Evolutionary conservation across 2,329 filamentous ascomycete genomes (phyloP).

Genomic region (Verticillium klebahnii): DNA sequence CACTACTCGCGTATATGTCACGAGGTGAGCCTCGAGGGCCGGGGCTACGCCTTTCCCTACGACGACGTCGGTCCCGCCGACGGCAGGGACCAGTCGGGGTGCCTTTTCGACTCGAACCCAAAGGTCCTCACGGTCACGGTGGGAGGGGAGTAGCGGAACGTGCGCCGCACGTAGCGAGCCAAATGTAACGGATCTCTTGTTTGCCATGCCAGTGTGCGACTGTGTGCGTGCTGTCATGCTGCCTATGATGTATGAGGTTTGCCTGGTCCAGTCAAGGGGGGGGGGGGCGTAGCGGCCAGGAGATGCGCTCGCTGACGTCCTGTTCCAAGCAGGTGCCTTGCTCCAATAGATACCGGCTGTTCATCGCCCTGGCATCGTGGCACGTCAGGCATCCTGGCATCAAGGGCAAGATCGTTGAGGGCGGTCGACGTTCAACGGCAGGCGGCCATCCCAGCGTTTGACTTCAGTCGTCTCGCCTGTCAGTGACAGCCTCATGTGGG

Average conservation of each 20-base stretch:
- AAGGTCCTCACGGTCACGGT: constrained; percentile 51
- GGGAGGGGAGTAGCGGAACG: constrained; percentile 31
- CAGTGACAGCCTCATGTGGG: no score
- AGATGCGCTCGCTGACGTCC: no score
- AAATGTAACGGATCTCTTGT: not conserved
- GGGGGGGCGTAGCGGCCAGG: no score
- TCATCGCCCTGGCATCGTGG: no score
- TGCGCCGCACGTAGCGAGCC: not conserved
- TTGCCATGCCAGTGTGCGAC: not conserved
- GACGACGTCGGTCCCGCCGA: constrained; percentile 60
- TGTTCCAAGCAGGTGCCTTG: no score
- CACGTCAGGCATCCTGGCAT: no score
- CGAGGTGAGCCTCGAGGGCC: constrained; percentile 50
- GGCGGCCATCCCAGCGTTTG: no score
- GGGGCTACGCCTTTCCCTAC: constrained; percentile 68
- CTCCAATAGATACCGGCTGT: no score
- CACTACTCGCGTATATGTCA: constrained; percentile 65
- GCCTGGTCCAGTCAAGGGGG: not conserved
- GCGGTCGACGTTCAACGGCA: no score
- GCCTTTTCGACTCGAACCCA: constrained; percentile 53
- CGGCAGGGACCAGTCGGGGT: constrained; percentile 57
- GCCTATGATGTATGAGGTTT: not conserved
- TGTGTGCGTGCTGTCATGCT: not conserved
- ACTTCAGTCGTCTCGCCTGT: no score
- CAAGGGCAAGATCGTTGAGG: no score